Conservation (phyloP, 192 early-diverging fungal species). For the Borealophlyctis nickersoniae region DNA sequence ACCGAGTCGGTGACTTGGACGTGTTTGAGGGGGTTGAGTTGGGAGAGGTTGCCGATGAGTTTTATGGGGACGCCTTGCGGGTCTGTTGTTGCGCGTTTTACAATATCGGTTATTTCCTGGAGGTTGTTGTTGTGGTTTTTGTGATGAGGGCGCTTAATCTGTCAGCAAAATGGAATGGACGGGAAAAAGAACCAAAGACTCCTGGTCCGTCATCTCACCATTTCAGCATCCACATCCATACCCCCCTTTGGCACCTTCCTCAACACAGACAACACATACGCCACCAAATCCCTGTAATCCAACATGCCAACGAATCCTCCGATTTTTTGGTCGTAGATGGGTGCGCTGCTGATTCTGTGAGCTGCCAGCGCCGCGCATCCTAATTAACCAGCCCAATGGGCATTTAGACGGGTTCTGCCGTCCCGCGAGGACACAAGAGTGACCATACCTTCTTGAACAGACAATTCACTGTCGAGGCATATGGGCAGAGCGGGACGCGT, state of each 20-base stretch:
- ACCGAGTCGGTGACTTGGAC: constrained; percentile 32
- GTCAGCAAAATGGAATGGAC: no score
- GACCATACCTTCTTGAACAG: constrained; percentile 38
- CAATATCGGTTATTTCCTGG: constrained; percentile 48
- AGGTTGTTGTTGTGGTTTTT: neutral
- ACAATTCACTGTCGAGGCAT: constrained; percentile 44
- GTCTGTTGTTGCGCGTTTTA: constrained; percentile 41
- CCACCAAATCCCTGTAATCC: constrained; percentile 53
- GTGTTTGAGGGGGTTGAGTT: constrained; percentile 41
- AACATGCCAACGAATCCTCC: constrained; percentile 51
- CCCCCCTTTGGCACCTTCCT: constrained; percentile 39
- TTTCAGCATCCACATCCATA: constrained; percentile 21
- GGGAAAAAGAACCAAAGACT: no score
- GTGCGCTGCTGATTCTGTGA: constrained; percentile 46
- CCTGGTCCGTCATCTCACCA: no score
- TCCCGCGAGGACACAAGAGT: neutral
- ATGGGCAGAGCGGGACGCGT: constrained; percentile 32
- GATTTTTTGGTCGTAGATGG: constrained; percentile 38
- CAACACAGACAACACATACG: constrained; percentile 45
- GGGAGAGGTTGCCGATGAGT: constrained; percentile 44
- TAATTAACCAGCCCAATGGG: no score
- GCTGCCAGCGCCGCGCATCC: constrained; percentile 44
- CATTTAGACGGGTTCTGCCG: no score
- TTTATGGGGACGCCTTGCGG: constrained; percentile 42
- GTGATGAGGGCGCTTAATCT: no score